Conservation (phyloP, 306 rosid genomes). For the Hippophae rhamnoides region DNA sequence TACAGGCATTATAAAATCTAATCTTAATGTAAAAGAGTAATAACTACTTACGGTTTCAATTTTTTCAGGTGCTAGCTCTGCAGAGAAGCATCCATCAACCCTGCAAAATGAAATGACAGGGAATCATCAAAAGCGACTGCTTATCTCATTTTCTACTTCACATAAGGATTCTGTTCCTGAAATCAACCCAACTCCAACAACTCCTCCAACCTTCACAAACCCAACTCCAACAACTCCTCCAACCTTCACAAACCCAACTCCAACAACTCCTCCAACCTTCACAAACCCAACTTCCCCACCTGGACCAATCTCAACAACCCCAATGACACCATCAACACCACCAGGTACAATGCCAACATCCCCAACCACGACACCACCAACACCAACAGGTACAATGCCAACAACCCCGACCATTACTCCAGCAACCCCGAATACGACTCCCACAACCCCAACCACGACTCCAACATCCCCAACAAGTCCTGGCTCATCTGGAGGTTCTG, state of each 20-base stretch:
- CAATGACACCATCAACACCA: constrained; percentile 1
- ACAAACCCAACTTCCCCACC: constrained; percentile 39
- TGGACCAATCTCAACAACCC: constrained; percentile 17
- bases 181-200: constrained; percentile 52
- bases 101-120: constrained; percentile 12
- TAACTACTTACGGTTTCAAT: constrained; percentile 13
- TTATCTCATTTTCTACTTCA: constrained; percentile 32
- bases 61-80: constrained; percentile 52
- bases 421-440: background rate
- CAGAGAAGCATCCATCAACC: constrained; percentile 34
- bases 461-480: constrained; percentile 21
- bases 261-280: constrained; percentile 35
- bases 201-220: too few species aligned
- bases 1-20: background rate
- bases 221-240: background rate
- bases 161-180: constrained; percentile 49
- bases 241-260: too few species aligned
- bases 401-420: constrained; percentile 23
- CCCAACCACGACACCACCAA: constrained; percentile 18
- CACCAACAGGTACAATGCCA: constrained; percentile 24
- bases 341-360: constrained; percentile 3
- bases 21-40: constrained; percentile 1
- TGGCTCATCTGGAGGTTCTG: constrained; percentile 10
- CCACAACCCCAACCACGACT: constrained; percentile 27
- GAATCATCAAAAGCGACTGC: constrained; percentile 33